A percentile compares a stretch with the other conserved stretches of the same genome.
phyloP scores from a whole-genome alignment of 2,329 filamentous ascomycete genomes.

The Calonectria pseudoturangicola region DNA sequence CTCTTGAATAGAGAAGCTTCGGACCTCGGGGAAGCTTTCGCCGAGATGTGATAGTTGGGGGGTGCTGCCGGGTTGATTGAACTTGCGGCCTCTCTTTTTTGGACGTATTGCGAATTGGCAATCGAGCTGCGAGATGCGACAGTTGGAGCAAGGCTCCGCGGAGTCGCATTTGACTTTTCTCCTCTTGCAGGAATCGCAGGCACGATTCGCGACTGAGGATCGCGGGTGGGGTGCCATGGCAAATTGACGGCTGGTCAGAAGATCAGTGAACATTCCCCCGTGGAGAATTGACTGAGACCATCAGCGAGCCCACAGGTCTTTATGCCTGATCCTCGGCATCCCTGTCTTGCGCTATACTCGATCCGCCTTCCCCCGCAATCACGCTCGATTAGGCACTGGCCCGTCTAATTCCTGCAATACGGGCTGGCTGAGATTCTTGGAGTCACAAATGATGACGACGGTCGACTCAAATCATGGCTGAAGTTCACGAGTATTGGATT shows the following conservation, averaged over 20 bases:
- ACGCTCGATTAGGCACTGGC: background rate
- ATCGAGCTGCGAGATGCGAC: background rate
- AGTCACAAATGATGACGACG: background rate
- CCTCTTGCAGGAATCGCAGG: slow-evolving; percentile 1
- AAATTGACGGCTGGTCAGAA: background rate
- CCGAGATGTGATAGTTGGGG: background rate
- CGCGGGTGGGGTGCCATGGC: background rate
- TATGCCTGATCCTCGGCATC: background rate
- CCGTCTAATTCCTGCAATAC: background rate
- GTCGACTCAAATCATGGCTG: background rate
- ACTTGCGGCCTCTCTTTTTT: slow-evolving; percentile 1
- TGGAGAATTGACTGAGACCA: background rate
- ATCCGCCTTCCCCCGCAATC: background rate
- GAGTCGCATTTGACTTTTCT: slow-evolving; percentile 15
- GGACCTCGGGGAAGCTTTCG: background rate
- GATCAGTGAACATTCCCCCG: background rate
- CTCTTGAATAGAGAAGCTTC: too few relatives aligned
- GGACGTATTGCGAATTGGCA: background rate
- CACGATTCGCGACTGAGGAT: slow-evolving; percentile 1
- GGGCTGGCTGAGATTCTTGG: background rate
- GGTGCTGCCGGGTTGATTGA: background rate
- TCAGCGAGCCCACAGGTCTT: background rate
- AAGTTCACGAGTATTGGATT: background rate
- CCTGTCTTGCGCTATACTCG: background rate
- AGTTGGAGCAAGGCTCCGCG: slow-evolving; percentile 13